Base-by-base conservation (phyloP, 1,139 yeast species). In the Blastobotrys malaysiensis region DNA sequence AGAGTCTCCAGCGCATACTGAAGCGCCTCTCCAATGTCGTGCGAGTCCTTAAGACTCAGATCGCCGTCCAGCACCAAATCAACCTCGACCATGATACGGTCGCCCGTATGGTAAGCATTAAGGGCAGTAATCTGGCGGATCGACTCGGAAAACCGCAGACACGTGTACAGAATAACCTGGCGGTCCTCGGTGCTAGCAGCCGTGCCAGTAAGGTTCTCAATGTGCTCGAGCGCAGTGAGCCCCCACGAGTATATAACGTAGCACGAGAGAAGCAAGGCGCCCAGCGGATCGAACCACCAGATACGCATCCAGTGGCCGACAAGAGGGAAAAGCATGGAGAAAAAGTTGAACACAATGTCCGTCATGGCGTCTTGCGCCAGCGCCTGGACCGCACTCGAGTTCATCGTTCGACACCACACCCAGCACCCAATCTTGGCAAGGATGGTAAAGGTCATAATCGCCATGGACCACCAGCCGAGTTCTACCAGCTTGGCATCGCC, bases 311-410 rank as follows among this genome's bases (percentile, higher is more conserved):
- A 63, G 57, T 77, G 74, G 3, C 93, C 93, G 0, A 79, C 45
- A 0, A 84, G 61, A 0, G 95, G 95, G 77, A 87, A 84, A 19
- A 86, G 62, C 46, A 87, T 75, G 1, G 93, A 86, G 45, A 86
- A 85, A 1, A 78, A 65, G 68, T 84, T 84, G 74, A 87, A 87
- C 2, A 86, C 78, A 47, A 86, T 80, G 68, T 87, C 95, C 0
- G 91, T 86, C 70, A 78, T 74, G 0, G 95, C 95, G 70, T 87
- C 95, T 66, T 86, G 93, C 1, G 93, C 89, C 54, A 87, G 72
- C 0, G 95, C 95, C 65, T 82, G 86, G 1, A 87, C 86, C 0
- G 90, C 82, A 14, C 86, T 80, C 11, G 89, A 83, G 18, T 76
- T 73, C 58, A 86, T 79, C n/a, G 75, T 72, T 27, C 78, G 72